A percentile compares a stretch with the other conserved stretches of the same genome.
These are phyloP conservation scores for Bretschneidera sinensis DNA, from an alignment of 345 rosid species.

Conservation along the genomic window DNA sequence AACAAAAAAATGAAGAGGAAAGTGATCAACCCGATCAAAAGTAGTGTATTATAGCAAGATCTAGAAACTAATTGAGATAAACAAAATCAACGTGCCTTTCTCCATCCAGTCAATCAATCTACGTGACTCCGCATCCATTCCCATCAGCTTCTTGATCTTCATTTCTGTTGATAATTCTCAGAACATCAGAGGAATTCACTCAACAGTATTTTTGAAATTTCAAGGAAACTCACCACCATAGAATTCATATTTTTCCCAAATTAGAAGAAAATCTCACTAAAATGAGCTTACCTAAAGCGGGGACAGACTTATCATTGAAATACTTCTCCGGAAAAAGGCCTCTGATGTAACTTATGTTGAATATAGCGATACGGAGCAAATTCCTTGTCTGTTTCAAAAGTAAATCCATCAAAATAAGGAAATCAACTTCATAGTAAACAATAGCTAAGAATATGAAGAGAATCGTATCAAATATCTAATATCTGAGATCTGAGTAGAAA, in stretches of 20 bases:
- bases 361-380: conserved; percentile 87
- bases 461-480: too few species aligned
- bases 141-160: conserved; percentile 98
- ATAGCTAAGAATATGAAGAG: not conserved
- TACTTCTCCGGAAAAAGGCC: conserved; percentile 96
- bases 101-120: conserved; percentile 99
- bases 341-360: conserved; percentile 94
- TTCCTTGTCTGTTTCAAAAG: conserved; percentile 62
- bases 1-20: not conserved
- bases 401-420: conserved; percentile 1
- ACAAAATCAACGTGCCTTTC: conserved; percentile 48
- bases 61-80: not conserved
- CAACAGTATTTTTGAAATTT: not conserved
- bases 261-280: not conserved
- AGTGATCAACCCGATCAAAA: too few species aligned
- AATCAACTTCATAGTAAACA: not conserved
- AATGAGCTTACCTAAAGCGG: conserved; percentile 68
- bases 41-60: not conserved
- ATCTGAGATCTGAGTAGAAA: too few species aligned
- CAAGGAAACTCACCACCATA: not conserved
- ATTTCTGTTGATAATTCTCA: conserved; percentile 43
- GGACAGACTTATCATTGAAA: conserved; percentile 90
- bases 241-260: not conserved
- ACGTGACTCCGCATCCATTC: conserved; percentile 90
- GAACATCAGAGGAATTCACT: not conserved